These are phyloP conservation scores for Ophiostoma ips DNA, from an alignment of 2,329 filamentous ascomycete species.

Conservation along the genomic window DNA sequence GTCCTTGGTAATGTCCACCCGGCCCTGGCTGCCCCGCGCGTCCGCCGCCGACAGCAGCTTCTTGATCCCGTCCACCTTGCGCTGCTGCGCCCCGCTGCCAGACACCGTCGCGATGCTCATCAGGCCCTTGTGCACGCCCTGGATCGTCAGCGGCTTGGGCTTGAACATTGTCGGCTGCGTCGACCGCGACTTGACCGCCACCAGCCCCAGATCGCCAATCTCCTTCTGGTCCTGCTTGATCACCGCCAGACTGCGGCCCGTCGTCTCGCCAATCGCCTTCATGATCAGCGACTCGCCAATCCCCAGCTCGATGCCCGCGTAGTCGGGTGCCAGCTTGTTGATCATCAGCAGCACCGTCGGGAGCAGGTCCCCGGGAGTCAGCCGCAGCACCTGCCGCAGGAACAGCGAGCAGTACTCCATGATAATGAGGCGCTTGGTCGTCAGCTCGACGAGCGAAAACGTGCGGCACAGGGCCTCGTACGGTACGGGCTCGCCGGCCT, in stretches of 20 bases:
- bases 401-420: conserved; percentile 81
- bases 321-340: conserved; percentile 94
- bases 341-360: conserved; percentile 90
- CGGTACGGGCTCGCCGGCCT: conserved; percentile 72
- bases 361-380: conserved; percentile 78
- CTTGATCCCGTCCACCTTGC: conserved; percentile 91
- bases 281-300: conserved; percentile 97
- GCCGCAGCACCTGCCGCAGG: conserved; percentile 79
- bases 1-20: conserved; percentile 80
- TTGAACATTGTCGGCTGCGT: conserved; percentile 99
- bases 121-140: conserved; percentile 73
- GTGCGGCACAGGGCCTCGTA: conserved; percentile 91
- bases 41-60: conserved; percentile 90
- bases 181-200: conserved; percentile 87
- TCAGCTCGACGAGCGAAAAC: conserved; percentile 90
- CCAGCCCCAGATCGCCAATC: conserved; percentile 86
- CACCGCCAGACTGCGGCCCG: conserved; percentile 70
- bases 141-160: conserved; percentile 77
- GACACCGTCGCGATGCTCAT: conserved; percentile 78
- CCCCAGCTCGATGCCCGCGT: conserved; percentile 90
- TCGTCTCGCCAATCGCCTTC: conserved; percentile 94
- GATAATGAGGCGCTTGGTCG: conserved; percentile 80
- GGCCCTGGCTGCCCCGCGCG: conserved; percentile 53
- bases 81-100: conserved; percentile 75
- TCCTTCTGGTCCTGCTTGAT: conserved; percentile 95